Conservation (phyloP, 306 rosid genomes). For the Elaeagnus macrophylla region DNA sequence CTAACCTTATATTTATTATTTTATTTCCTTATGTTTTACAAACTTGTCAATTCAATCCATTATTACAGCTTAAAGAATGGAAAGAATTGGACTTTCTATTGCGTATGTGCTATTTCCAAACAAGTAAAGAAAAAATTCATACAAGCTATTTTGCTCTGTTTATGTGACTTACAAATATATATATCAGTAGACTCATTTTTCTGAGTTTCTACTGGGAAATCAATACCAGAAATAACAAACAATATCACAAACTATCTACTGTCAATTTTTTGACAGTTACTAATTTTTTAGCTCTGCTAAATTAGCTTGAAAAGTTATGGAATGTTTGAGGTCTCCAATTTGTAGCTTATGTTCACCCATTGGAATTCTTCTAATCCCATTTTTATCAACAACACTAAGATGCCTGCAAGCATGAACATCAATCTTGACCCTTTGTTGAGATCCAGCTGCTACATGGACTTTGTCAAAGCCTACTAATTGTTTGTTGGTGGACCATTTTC, state of each 20-base stretch:
- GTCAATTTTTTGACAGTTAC: slow-evolving; percentile 14
- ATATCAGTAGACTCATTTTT: too few relatives aligned
- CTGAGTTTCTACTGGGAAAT: too few relatives aligned
- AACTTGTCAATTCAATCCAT: too few relatives aligned
- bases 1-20: too few relatives aligned
- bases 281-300: slow-evolving; percentile 21
- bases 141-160: too few relatives aligned
- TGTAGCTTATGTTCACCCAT: slow-evolving; percentile 60
- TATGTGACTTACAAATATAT: too few relatives aligned
- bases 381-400: slow-evolving; percentile 52
- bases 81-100: too few relatives aligned
- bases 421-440: slow-evolving; percentile 29
- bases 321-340: slow-evolving; percentile 61
- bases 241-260: neutral
- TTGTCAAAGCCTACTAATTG: slow-evolving; percentile 57
- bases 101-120: too few relatives aligned
- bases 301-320: slow-evolving; percentile 33
- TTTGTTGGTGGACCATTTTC: slow-evolving; percentile 30
- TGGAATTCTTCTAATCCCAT: slow-evolving; percentile 76
- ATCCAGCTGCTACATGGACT: slow-evolving; percentile 45
- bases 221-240: too few relatives aligned
- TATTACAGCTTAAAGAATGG: too few relatives aligned
- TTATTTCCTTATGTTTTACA: too few relatives aligned
- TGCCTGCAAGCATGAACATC: slow-evolving; percentile 67
- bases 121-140: too few relatives aligned